A percentile compares a stretch with the other conserved stretches of the same genome.
These are phyloP conservation scores for Senecio squalidus DNA, from an alignment of 140 eudicot genomes.

Conservation along the genomic window DNA sequence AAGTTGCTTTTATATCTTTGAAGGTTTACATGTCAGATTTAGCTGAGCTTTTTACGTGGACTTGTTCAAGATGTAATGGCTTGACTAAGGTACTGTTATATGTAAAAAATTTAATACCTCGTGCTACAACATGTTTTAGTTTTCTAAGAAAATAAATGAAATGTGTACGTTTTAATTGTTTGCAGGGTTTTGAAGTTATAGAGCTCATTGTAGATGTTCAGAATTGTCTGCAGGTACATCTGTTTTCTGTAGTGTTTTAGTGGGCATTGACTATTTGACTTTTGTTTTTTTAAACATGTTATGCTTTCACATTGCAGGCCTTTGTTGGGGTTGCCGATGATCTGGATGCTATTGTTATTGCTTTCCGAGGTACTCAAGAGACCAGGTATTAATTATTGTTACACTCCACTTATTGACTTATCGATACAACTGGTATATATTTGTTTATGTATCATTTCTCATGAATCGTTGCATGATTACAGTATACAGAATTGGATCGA, in stretches of 20 bases:
- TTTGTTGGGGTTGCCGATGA: conserved; percentile 90
- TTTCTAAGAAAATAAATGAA: too few species aligned
- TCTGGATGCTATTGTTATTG: conserved; percentile 81
- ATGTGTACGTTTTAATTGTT: too few species aligned
- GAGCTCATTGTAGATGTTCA: conserved; percentile 88
- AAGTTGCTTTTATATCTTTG: conserved; percentile 1
- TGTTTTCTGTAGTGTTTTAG: conserved; percentile 16
- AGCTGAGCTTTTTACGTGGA: conserved; percentile 87
- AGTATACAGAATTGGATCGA: conserved; percentile 92
- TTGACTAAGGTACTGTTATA: conserved; percentile 54
- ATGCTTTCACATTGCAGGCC: conserved; percentile 50
- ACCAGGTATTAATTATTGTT: conserved; percentile 42
- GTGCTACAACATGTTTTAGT: too few species aligned
- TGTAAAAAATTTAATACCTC: neutral
- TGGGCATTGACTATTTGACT: neutral
- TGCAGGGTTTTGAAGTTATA: conserved; percentile 90
- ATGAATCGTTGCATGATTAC: conserved; percentile 14
- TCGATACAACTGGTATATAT: neutral
- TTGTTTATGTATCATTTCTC: neutral
- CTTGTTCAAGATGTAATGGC: conserved; percentile 85
- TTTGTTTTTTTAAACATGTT: neutral
- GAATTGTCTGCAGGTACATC: conserved; percentile 79
- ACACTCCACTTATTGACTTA: neutral
- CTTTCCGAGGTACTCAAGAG: conserved; percentile 97
- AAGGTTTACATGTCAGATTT: conserved; percentile 89